Percentiles rank a stretch among this genome's conserved stretches.
These are phyloP conservation scores for Cephalotrichum gorgonifer DNA, from an alignment of 2,329 filamentous ascomycete species.

Conservation along the genomic window DNA sequence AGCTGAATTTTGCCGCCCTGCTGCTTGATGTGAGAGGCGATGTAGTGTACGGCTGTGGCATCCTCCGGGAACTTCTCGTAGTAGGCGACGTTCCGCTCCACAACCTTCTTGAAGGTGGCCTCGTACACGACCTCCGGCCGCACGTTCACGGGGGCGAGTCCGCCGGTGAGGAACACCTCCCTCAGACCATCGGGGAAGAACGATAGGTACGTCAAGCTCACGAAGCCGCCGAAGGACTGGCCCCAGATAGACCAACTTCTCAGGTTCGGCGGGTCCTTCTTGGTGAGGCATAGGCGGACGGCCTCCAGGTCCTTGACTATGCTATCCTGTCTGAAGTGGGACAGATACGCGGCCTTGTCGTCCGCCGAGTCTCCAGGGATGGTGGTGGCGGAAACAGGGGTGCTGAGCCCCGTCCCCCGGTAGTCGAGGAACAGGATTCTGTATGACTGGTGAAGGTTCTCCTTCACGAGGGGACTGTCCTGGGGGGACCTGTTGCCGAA, in stretches of 20 bases:
- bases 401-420: constrained; percentile 77
- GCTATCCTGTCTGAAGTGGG: constrained; percentile 77
- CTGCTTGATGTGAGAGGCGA: constrained; percentile 54
- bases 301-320: constrained; percentile 87
- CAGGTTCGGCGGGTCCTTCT: constrained; percentile 56
- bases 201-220: constrained; percentile 72
- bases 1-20: constrained; percentile 46
- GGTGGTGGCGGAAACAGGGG: constrained; percentile 64
- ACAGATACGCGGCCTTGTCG: constrained; percentile 71
- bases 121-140: constrained; percentile 66
- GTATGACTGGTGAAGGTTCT: constrained; percentile 67
- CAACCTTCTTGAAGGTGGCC: constrained; percentile 58
- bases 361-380: constrained; percentile 46
- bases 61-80: constrained; percentile 83
- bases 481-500: constrained; percentile 68
- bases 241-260: constrained; percentile 80
- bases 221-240: constrained; percentile 89
- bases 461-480: constrained; percentile 55
- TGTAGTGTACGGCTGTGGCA: constrained; percentile 51
- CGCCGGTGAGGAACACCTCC: constrained; percentile 78
- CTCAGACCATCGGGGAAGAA: constrained; percentile 66
- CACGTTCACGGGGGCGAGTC: constrained; percentile 66
- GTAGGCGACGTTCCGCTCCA: constrained; percentile 65
- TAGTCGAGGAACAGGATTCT: constrained; percentile 84
- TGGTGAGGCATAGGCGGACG: constrained; percentile 64